Conservation (phyloP, 2,329 filamentous ascomycete species). For the Trichothecium roseum region DNA sequence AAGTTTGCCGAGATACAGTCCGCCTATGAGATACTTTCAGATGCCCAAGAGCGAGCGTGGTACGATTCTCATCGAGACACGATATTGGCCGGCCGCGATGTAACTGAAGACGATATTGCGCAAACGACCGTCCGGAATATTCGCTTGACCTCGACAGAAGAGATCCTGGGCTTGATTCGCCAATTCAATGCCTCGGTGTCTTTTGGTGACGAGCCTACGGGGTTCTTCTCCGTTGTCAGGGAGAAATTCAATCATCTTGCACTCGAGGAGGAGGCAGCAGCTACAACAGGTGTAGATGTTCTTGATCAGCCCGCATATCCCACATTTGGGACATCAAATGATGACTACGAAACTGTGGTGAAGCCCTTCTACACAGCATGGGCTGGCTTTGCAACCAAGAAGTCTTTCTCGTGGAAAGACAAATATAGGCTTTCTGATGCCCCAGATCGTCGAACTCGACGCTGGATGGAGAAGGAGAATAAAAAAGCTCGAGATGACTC, state of each 20-base stretch:
- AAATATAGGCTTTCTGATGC: conserved; percentile 74
- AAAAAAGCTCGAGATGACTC: conserved; percentile 72
- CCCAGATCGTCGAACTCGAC: conserved; percentile 70
- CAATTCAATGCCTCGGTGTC: conserved; percentile 70
- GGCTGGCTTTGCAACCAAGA: conserved; percentile 72
- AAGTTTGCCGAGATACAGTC: conserved; percentile 87
- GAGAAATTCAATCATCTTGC: conserved; percentile 73
- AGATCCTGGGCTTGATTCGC: conserved; percentile 68
- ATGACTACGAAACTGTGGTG: conserved; percentile 66
- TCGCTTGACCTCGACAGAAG: conserved; percentile 67
- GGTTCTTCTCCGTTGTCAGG: conserved; percentile 75
- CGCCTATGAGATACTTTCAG: conserved; percentile 91
- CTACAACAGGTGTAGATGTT: conserved; percentile 25
- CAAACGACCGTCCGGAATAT: conserved; percentile 57
- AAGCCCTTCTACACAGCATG: conserved; percentile 74
- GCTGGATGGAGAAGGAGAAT: conserved; percentile 94
- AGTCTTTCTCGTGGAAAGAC: conserved; percentile 86
- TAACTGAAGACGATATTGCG: conserved; percentile 30
- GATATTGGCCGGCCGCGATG: conserved; percentile 60
- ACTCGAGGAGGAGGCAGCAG: conserved; percentile 67
- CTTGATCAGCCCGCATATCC: conserved; percentile 38
- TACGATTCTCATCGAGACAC: conserved; percentile 90
- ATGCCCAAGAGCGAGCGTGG: conserved; percentile 92
- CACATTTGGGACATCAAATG: conserved; percentile 67
- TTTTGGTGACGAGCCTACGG: conserved; percentile 67